Evolutionary conservation across 169 alveolate genomes (phyloP).

Genomic region (Plasmodium reichenowi): DNA sequence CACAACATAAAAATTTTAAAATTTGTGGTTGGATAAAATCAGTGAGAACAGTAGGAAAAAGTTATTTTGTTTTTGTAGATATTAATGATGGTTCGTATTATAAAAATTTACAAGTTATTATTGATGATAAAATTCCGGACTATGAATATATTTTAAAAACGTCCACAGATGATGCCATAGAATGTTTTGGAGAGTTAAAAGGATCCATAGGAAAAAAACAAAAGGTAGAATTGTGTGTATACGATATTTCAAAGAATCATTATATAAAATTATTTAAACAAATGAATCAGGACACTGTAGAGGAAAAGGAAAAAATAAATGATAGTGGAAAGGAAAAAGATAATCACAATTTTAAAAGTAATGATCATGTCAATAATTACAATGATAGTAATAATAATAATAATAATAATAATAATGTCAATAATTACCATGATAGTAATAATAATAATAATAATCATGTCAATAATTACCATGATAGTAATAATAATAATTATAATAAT

Average conservation of each 20-base stretch:
- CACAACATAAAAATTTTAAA: conserved; percentile 4
- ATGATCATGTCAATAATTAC: background rate
- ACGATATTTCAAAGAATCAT: conserved; percentile 62
- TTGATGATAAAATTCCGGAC: conserved; percentile 79
- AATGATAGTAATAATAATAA: background rate
- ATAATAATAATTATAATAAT: background rate
- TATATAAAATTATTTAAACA: conserved; percentile 85
- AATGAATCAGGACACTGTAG: conserved; percentile 52
- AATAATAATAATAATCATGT: background rate
- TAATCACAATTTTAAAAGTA: background rate
- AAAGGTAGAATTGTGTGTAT: conserved; percentile 43
- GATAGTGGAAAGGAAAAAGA: background rate
- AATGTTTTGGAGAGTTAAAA: conserved; percentile 84
- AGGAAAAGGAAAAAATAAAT: background rate
- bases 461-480: no score
- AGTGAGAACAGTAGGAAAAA: conserved; percentile 87
- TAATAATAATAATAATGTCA: no score
- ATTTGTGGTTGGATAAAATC: conserved; percentile 80
- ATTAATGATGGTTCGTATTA: conserved; percentile 91
- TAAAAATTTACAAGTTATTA: conserved; percentile 87
- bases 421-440: background rate
- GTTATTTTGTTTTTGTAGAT: conserved; percentile 88
- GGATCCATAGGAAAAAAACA: conserved; percentile 64
- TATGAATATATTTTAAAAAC: conserved; percentile 80
- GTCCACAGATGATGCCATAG: conserved; percentile 89